A percentile compares a stretch with the other conserved stretches of the same genome.
phyloP scores from a whole-genome alignment of 805 yeast genomes.

The Yamadazyma sp. region DNA sequence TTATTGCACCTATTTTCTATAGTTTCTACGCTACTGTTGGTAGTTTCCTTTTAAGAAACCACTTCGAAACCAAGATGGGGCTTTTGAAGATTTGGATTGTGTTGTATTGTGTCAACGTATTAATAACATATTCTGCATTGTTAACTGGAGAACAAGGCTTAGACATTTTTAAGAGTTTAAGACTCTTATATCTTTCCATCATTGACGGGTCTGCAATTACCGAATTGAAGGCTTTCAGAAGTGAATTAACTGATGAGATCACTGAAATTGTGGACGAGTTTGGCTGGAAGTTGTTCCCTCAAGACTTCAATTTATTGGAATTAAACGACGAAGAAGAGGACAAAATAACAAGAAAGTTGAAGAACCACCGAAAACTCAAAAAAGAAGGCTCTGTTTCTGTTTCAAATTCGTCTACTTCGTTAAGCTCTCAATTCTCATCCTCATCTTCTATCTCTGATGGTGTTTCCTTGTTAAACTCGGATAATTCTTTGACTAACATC shows the following conservation, averaged over 20 bases:
- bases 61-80: slow-evolving; percentile 17
- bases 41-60: slow-evolving; percentile 30
- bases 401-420: slow-evolving; percentile 14
- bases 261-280: slow-evolving; percentile 75
- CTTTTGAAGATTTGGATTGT: slow-evolving; percentile 44
- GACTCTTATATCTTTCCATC: slow-evolving; percentile 73
- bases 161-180: slow-evolving; percentile 79
- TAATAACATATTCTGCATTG: slow-evolving; percentile 86
- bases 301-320: slow-evolving; percentile 65
- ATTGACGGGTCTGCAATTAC: slow-evolving; percentile 55
- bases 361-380: slow-evolving; percentile 46
- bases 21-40: slow-evolving; percentile 73
- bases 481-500: slow-evolving; percentile 59
- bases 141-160: slow-evolving; percentile 90
- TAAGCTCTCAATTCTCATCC: slow-evolving; percentile 16
- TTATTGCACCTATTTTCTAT: slow-evolving; percentile 84
- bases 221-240: slow-evolving; percentile 61
- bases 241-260: slow-evolving; percentile 64
- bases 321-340: slow-evolving; percentile 37
- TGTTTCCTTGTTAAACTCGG: slow-evolving; percentile 60
- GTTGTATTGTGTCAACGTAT: slow-evolving; percentile 61
- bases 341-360: slow-evolving; percentile 46
- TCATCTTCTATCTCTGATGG: slow-evolving; percentile 55
- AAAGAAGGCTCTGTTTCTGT: slow-evolving; percentile 7
- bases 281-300: slow-evolving; percentile 82